A percentile compares a stretch with the other conserved stretches of the same genome.
phyloP scores from a whole-genome alignment of 306 rosid genomes.

The Sophora flavescens region DNA sequence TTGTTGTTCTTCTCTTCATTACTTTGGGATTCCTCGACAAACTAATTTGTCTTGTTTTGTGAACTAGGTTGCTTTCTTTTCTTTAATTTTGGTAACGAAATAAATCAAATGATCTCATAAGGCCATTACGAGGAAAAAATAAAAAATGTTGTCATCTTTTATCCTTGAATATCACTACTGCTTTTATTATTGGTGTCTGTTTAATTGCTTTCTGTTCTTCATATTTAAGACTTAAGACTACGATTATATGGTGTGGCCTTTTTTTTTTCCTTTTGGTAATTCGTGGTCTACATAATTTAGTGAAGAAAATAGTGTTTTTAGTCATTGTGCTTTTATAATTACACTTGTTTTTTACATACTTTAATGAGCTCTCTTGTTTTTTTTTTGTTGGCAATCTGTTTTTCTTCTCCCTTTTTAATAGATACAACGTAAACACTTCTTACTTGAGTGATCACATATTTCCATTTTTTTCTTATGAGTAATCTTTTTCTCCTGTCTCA shows the following conservation, averaged over 20 bases:
- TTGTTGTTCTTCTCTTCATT: conserved; percentile 26
- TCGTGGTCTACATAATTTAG: background rate
- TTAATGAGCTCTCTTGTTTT: conserved; percentile 25
- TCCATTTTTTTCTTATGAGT: background rate
- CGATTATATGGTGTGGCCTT: background rate
- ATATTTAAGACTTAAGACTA: background rate
- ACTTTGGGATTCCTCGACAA: conserved; percentile 3
- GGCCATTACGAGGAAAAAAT: conserved; percentile 7
- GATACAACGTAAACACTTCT: background rate
- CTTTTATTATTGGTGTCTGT: background rate
- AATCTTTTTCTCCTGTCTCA: conserved; percentile 38
- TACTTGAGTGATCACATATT: conserved; percentile 11
- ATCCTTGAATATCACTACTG: background rate
- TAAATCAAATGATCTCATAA: background rate
- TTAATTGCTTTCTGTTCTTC: background rate
- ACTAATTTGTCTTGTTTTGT: conserved; percentile 21
- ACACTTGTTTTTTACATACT: conserved; percentile 16
- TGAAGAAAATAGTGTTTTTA: conserved; percentile 8
- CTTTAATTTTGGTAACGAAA: background rate
- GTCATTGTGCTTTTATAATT: background rate
- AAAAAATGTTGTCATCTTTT: background rate
- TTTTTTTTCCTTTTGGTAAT: background rate
- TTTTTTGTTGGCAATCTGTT: background rate
- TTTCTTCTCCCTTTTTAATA: background rate
- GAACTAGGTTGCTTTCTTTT: background rate